Percentiles rank a stretch among this genome's conserved stretches.
Conservation (phyloP, 2,329 filamentous ascomycete species). For the Aspergillus sp. region DNA sequence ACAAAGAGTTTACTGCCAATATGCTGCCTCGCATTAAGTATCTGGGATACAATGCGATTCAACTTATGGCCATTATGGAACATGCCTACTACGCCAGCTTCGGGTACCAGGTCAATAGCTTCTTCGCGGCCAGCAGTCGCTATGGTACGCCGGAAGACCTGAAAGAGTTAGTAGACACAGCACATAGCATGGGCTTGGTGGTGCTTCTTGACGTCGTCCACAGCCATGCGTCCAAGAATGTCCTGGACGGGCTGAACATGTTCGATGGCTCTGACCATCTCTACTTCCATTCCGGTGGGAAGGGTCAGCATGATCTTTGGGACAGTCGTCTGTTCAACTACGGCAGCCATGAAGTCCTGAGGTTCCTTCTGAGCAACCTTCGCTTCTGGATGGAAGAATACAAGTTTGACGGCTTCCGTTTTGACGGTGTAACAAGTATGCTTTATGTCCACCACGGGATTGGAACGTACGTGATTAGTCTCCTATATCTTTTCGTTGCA, state of each 20-base stretch:
- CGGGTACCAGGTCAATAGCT: constrained; percentile 97
- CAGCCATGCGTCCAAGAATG: constrained; percentile 97
- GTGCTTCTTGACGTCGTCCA: constrained; percentile 95
- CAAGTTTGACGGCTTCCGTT: constrained; percentile 92
- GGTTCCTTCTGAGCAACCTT: constrained; percentile 94
- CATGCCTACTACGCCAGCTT: constrained; percentile 99
- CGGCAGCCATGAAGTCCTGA: constrained; percentile 85
- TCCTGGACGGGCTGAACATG: constrained; percentile 89
- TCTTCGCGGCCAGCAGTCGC: constrained; percentile 94
- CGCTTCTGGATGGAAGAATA: constrained; percentile 99
- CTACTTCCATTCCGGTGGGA: constrained; percentile 88
- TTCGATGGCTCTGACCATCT: constrained; percentile 94
- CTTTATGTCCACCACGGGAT: constrained; percentile 95
- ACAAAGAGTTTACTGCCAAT: constrained; percentile 94
- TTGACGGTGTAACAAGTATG: constrained; percentile 98
- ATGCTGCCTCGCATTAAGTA: constrained; percentile 88
- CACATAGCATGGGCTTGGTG: constrained; percentile 84
- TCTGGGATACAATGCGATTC: constrained; percentile 94
- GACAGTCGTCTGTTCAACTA: constrained; percentile 98
- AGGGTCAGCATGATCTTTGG: constrained; percentile 89
- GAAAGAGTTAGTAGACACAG: constrained; percentile 94
- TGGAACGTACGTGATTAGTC: constrained; percentile 70
- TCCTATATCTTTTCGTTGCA: not conserved
- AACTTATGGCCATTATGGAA: constrained; percentile 99
- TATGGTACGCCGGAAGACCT: constrained; percentile 93